phyloP scores from a whole-genome alignment of 371 early-diverging fungal species.

The Lichtheimia ornata region DNA sequence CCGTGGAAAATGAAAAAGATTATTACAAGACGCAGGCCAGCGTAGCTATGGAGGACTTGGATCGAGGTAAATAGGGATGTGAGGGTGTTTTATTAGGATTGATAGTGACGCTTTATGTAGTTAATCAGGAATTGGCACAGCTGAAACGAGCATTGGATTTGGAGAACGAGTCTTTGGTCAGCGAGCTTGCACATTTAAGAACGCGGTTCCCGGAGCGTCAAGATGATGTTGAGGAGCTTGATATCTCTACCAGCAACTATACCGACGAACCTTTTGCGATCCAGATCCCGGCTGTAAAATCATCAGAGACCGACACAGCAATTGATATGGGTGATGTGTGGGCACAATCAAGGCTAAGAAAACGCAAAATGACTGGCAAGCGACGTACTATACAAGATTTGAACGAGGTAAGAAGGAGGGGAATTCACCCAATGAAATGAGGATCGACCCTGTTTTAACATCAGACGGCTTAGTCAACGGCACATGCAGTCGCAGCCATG shows the following conservation, averaged over 20 bases:
- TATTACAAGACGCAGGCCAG: slow-evolving; percentile 43
- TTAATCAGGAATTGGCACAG: slow-evolving; percentile 30
- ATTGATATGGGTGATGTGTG: slow-evolving; percentile 35
- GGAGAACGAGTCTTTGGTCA: slow-evolving; percentile 35
- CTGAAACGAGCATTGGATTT: slow-evolving; percentile 28
- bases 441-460: not conserved
- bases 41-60: slow-evolving; percentile 44
- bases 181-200: slow-evolving; percentile 33
- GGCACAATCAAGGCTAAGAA: slow-evolving; percentile 36
- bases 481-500: slow-evolving; percentile 4
- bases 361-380: slow-evolving; percentile 31
- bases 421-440: not conserved
- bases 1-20: slow-evolving; percentile 45
- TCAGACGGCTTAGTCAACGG: slow-evolving; percentile 11
- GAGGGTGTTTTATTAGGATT: not conserved
- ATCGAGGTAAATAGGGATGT: slow-evolving; percentile 18
- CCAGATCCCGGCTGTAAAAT: not conserved
- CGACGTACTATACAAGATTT: slow-evolving; percentile 34
- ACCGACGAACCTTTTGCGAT: slow-evolving; percentile 6
- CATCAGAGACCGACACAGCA: slow-evolving; percentile 11
- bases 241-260: not conserved
- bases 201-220: slow-evolving; percentile 13
- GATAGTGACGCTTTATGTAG: slow-evolving; percentile 9
- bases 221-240: slow-evolving; percentile 6
- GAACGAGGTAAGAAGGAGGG: slow-evolving; percentile 28